Conservation (phyloP, 2,329 filamentous ascomycete genomes). For the Aspergillus awamori region DNA sequence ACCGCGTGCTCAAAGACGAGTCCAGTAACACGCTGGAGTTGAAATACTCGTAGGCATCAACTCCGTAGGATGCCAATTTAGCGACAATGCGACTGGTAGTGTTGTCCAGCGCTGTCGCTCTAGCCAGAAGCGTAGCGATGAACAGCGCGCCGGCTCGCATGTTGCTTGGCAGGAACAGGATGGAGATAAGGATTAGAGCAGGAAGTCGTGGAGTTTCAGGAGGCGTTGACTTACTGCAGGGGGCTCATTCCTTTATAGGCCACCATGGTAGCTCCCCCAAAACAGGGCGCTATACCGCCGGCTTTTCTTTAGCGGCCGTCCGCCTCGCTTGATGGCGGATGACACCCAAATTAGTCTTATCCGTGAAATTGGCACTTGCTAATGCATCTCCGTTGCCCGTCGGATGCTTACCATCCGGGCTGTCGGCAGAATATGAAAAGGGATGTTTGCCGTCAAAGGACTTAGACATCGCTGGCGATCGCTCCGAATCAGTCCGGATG, state of each 20-base stretch:
- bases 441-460: neutral
- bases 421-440: neutral
- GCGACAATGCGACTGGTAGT: neutral
- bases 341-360: neutral
- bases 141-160: neutral
- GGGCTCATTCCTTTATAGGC: slow-evolving; percentile 2
- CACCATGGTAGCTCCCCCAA: neutral
- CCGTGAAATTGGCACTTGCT: neutral
- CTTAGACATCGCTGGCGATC: neutral
- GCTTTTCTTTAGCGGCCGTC: neutral
- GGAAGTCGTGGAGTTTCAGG: slow-evolving; percentile 1
- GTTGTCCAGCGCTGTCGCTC: neutral
- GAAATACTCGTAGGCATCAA: slow-evolving; percentile 1
- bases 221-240: slow-evolving; percentile 1
- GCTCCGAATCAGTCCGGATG: neutral
- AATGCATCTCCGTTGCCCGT: neutral
- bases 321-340: neutral
- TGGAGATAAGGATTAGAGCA: neutral
- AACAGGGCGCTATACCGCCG: neutral
- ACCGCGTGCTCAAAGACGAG: neutral
- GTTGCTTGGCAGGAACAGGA: neutral
- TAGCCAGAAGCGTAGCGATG: neutral
- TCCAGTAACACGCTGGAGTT: neutral
- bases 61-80: neutral
- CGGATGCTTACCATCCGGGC: neutral